Conservation (phyloP, 2,329 filamentous ascomycete species). For the Epicoccum sorghinum region DNA sequence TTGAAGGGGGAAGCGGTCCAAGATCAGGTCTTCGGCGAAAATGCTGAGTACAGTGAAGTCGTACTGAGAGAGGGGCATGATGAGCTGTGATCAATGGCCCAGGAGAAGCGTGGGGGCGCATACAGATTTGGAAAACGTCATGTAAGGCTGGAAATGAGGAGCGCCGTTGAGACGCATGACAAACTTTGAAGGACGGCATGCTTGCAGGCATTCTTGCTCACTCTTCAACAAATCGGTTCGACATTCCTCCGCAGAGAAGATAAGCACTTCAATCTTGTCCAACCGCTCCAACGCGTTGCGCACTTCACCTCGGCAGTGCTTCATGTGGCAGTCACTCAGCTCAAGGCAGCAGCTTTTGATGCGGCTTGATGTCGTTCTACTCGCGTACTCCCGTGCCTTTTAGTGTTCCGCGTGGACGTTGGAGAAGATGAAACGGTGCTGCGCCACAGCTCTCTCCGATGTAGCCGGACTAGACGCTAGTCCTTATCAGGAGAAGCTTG, state of each 20-base stretch:
- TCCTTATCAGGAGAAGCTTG: constrained; percentile 27
- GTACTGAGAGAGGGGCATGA: too few relatives aligned
- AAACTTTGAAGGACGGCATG: too few relatives aligned
- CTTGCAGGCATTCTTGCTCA: background rate
- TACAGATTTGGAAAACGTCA: too few relatives aligned
- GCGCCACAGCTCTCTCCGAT: constrained; percentile 4
- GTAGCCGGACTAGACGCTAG: background rate
- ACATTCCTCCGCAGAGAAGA: background rate
- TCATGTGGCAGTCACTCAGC: background rate
- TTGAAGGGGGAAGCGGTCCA: too few relatives aligned
- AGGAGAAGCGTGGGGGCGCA: too few relatives aligned
- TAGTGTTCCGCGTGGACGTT: background rate
- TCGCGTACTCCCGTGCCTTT: constrained; percentile 1
- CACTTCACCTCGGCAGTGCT: background rate
- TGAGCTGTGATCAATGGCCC: too few relatives aligned
- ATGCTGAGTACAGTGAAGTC: too few relatives aligned
- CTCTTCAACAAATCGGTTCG: background rate
- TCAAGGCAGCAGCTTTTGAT: constrained; percentile 14
- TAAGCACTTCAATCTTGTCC: background rate
- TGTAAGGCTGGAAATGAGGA: too few relatives aligned
- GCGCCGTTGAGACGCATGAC: too few relatives aligned
- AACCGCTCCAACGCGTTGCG: background rate
- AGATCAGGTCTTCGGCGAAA: too few relatives aligned
- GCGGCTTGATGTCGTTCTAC: background rate
- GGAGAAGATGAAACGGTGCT: constrained; percentile 3